These are phyloP conservation scores for Candida silvatica DNA, from an alignment of 805 yeast genomes.

Conservation along the genomic window DNA sequence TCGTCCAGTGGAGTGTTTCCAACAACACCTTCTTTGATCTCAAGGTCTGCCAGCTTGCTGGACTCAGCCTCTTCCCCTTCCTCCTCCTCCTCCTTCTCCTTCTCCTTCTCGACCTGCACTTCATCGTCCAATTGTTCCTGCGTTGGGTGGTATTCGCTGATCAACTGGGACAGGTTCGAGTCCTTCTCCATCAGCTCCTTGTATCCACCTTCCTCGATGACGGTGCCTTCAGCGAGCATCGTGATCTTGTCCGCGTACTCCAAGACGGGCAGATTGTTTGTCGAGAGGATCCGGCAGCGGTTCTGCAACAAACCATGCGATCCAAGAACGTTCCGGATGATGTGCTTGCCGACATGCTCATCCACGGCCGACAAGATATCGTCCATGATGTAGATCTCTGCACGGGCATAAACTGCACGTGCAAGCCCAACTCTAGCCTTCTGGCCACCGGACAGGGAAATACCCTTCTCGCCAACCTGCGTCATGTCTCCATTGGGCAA, in stretches of 20 bases:
- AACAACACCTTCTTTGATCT: constrained; percentile 25
- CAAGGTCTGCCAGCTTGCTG: constrained; percentile 13
- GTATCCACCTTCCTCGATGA: constrained; percentile 56
- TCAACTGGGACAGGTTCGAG: constrained; percentile 27
- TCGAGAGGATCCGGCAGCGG: constrained; percentile 74
- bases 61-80: constrained; percentile 6
- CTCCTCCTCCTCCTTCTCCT: constrained; percentile 5
- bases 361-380: constrained; percentile 93
- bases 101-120: constrained; percentile 17
- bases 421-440: constrained; percentile 88
- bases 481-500: constrained; percentile 81
- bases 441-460: constrained; percentile 89
- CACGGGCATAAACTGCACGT: constrained; percentile 85
- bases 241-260: constrained; percentile 63
- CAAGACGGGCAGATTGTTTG: constrained; percentile 77
- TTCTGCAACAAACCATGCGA: constrained; percentile 63
- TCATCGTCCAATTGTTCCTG: constrained; percentile 48
- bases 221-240: constrained; percentile 62
- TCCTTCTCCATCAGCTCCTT: constrained; percentile 30
- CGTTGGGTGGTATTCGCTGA: constrained; percentile 34
- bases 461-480: constrained; percentile 91
- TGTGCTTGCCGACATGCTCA: constrained; percentile 83
- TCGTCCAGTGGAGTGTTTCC: constrained; percentile 52
- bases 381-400: constrained; percentile 78
- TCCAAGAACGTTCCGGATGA: constrained; percentile 78